A percentile compares a stretch with the other conserved stretches of the same genome.
phyloP scores from a whole-genome alignment of 2,329 filamentous ascomycete genomes.

The Aschersonia sp. region DNA sequence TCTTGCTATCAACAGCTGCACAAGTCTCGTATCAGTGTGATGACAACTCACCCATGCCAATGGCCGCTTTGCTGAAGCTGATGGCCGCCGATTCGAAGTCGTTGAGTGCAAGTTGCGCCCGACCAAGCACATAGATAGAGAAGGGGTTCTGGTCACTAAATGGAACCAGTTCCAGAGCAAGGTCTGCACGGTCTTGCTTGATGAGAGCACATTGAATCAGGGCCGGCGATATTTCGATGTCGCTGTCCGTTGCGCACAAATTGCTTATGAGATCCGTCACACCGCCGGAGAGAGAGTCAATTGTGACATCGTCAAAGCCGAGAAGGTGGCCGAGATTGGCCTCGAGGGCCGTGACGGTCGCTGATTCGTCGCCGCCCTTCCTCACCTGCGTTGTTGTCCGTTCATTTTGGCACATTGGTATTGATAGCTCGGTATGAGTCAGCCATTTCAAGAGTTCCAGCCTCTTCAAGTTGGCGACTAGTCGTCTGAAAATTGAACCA shows the following conservation, averaged over 20 bases:
- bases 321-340: slow-evolving; percentile 49
- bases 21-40: slow-evolving; percentile 2
- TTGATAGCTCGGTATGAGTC: slow-evolving; percentile 39
- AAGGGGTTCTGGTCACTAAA: slow-evolving; percentile 45
- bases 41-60: slow-evolving; percentile 56
- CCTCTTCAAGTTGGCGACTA: slow-evolving; percentile 58
- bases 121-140: slow-evolving; percentile 72
- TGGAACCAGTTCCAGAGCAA: slow-evolving; percentile 40
- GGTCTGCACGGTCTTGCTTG: slow-evolving; percentile 42
- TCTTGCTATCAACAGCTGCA: background rate
- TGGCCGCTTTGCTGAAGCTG: slow-evolving; percentile 71
- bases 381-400: slow-evolving; percentile 21
- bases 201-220: slow-evolving; percentile 49
- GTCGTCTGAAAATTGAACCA: slow-evolving; percentile 51
- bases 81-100: slow-evolving; percentile 60
- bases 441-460: slow-evolving; percentile 64
- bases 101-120: slow-evolving; percentile 59
- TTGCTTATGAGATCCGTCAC: slow-evolving; percentile 55
- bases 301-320: slow-evolving; percentile 36
- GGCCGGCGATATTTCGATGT: slow-evolving; percentile 47
- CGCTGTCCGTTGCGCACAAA: slow-evolving; percentile 48
- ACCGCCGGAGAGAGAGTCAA: slow-evolving; percentile 38
- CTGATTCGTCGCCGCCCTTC: slow-evolving; percentile 29
- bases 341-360: slow-evolving; percentile 43
- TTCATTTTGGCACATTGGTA: slow-evolving; percentile 27